Percentiles rank a stretch among this genome's conserved stretches.
phyloP scores from a whole-genome alignment of 2,329 filamentous ascomycete genomes.

The Penicillium janthinellum region DNA sequence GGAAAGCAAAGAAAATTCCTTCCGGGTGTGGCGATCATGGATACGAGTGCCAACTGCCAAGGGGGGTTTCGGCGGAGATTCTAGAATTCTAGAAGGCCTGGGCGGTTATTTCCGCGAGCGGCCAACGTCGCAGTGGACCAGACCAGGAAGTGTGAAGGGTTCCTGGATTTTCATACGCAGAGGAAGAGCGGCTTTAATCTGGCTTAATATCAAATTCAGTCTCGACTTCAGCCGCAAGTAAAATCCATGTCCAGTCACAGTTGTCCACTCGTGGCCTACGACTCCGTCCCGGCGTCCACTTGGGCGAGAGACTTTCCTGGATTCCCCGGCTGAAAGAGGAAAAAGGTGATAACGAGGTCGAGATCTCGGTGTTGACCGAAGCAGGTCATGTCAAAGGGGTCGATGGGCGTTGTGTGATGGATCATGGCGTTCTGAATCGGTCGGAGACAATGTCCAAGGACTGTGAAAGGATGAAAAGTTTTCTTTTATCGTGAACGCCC shows the following conservation, averaged over 20 bases:
- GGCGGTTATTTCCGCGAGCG: constrained; percentile 5
- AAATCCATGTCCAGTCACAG: not conserved
- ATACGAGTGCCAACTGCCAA: constrained; percentile 2
- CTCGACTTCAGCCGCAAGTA: not conserved
- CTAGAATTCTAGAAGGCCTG: constrained; percentile 25
- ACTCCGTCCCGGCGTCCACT: not conserved
- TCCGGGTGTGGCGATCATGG: constrained; percentile 25
- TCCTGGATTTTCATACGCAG: not conserved
- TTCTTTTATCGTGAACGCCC: not conserved
- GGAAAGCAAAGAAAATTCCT: not conserved
- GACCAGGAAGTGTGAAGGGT: not conserved
- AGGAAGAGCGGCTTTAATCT: no score
- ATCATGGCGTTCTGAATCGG: not conserved
- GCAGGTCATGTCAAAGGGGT: not conserved
- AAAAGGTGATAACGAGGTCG: not conserved
- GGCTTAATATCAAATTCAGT: not conserved
- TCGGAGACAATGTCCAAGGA: not conserved
- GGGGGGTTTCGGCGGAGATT: constrained; percentile 21
- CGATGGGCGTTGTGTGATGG: not conserved
- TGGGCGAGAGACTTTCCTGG: not conserved
- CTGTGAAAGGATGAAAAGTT: not conserved
- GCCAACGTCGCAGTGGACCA: not conserved
- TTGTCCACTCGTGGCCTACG: not conserved
- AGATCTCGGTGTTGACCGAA: not conserved
- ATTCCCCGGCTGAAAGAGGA: not conserved